Base-by-base conservation (phyloP, 2,329 filamentous ascomycete species). In the Colletotrichum gigasporum region DNA sequence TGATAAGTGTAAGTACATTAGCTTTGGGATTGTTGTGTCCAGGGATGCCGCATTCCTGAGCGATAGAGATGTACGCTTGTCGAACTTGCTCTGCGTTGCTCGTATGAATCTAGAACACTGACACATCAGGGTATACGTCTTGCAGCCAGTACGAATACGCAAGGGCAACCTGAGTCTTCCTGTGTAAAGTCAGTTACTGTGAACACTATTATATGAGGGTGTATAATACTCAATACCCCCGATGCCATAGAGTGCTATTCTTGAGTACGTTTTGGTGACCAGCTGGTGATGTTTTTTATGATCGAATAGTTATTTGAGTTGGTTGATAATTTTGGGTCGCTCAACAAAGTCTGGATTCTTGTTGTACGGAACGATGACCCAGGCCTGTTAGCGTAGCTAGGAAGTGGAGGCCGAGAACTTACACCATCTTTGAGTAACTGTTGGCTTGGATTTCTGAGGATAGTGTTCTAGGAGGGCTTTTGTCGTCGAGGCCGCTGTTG, bases 41-140 rank as follows among this genome's bases (percentile, higher is more conserved):
- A 11, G 1, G 51, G 56, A 51, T 70, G 0, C 66, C 24, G 57
- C 69, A 74, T 54, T 70, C 64, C 37, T 72, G 28, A 3, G 74
- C 72, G 30, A 76, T 72, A 0, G 45, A 67, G 20, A 57, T 28
- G 41, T 68, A 77, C 8, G 69, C 56, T 59, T 74, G 60, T 2
- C 67, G 69, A 55, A 77, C 75, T n/a, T 69, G 73, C 26, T 74
- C 69, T 1, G 62, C 39, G 60, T 63, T 77, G 66, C 71, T 74
- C 3, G 71, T 73, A 51, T 76, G 71, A 42, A 77, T 69, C 75
- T 73, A 78, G 53, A 76, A 76, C 2, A 78, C 58, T 1, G 73
- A 75, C 9, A 70, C 51, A 4, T 72, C 70, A 2, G 70, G 68
- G 26, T 34, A 42, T 11, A 47, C 37, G 11, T 69, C 42, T 16